A percentile compares a stretch with the other conserved stretches of the same genome.
Conservation (phyloP, 805 yeast species). For the Hanseniaspora mollemarum region DNA sequence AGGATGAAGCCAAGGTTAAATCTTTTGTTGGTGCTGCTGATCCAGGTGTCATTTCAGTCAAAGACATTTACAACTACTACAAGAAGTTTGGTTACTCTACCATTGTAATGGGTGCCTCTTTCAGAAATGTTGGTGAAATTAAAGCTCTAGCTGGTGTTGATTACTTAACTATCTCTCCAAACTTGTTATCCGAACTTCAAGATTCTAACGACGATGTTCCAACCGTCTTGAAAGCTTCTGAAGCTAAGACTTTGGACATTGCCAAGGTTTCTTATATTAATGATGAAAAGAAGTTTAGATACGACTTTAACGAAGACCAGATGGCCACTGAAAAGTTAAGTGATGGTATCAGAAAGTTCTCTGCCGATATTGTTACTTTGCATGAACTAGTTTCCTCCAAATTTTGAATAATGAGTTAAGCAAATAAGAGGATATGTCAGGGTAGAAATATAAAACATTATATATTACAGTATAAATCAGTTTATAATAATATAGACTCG, state of each 20-base stretch:
- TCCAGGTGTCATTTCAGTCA: slow-evolving; percentile 94
- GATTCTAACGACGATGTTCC: slow-evolving; percentile 64
- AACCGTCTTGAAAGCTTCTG: slow-evolving; percentile 58
- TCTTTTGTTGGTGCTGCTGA: slow-evolving; percentile 36
- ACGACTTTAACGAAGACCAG: slow-evolving; percentile 83
- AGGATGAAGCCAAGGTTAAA: slow-evolving; percentile 58
- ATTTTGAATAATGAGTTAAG: slow-evolving; percentile 22
- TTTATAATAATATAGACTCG: not conserved
- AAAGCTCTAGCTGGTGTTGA: slow-evolving; percentile 95
- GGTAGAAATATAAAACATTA: no score
- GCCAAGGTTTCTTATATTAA: slow-evolving; percentile 70
- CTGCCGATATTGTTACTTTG: slow-evolving; percentile 82
- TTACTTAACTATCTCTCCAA: slow-evolving; percentile 89
- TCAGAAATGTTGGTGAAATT: slow-evolving; percentile 94
- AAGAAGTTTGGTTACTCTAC: slow-evolving; percentile 93
- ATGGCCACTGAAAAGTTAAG: slow-evolving; percentile 97
- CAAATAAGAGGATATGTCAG: not conserved
- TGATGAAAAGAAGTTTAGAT: slow-evolving; percentile 85
- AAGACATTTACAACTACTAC: slow-evolving; percentile 88
- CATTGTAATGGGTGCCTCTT: slow-evolving; percentile 99
- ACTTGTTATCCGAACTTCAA: slow-evolving; percentile 74
- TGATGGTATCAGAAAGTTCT: slow-evolving; percentile 95
- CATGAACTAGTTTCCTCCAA: slow-evolving; percentile 52
- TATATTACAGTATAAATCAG: not conserved
- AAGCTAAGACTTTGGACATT: slow-evolving; percentile 42